Percentiles rank a stretch among this genome's conserved stretches.
These are phyloP conservation scores for Nissolia schottii DNA, from an alignment of 306 rosid species.

Conservation along the genomic window DNA sequence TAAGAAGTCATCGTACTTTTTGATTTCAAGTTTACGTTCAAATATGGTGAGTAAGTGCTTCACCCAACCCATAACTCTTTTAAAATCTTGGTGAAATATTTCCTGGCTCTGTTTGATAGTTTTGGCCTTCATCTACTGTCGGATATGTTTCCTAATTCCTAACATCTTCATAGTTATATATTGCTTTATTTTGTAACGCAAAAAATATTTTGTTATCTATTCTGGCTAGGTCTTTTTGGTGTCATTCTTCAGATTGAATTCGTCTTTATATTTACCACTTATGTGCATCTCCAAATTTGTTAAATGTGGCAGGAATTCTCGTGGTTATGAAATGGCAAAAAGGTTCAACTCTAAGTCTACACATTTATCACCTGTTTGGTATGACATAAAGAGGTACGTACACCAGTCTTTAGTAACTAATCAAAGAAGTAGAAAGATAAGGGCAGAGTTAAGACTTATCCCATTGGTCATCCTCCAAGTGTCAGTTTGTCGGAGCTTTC, in stretches of 20 bases:
- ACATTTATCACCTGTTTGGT: constrained; percentile 96
- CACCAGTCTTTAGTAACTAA: background rate
- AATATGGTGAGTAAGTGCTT: background rate
- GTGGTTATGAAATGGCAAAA: constrained; percentile 83
- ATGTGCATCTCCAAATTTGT: background rate
- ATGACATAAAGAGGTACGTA: constrained; percentile 81
- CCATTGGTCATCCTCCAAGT: background rate
- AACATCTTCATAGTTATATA: background rate
- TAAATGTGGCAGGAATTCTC: constrained; percentile 73
- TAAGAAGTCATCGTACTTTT: background rate
- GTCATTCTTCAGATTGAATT: background rate
- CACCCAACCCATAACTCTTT: background rate
- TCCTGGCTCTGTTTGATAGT: background rate
- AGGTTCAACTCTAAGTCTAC: constrained; percentile 84
- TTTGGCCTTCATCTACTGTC: background rate
- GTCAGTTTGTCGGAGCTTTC: background rate
- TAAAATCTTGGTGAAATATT: background rate
- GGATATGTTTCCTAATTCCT: background rate
- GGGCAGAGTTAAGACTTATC: background rate
- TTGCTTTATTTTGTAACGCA: constrained; percentile 2
- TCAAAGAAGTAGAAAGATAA: constrained; percentile 8
- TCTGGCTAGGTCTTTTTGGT: background rate
- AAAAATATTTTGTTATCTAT: background rate
- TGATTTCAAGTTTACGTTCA: background rate
- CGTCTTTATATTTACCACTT: background rate